Percentiles rank a stretch among this genome's conserved stretches.
Evolutionary conservation across 257 asterid genomes (phyloP).

Genomic region (Phtheirospermum japonicum): DNA sequence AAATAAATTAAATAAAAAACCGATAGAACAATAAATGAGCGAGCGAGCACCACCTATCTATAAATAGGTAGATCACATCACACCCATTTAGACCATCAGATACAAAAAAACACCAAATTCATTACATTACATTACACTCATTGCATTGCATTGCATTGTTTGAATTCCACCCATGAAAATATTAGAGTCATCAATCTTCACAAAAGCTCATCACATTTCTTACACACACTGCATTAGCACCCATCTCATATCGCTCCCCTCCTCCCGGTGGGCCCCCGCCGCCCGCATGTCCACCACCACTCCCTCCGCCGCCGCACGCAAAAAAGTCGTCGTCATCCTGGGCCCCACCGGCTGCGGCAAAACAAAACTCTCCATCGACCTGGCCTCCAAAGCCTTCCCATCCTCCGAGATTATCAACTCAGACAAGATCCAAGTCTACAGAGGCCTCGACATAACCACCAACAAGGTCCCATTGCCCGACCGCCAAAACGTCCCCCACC

Average conservation of each 20-base stretch:
- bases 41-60: no score
- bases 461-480: slow-evolving; percentile 65
- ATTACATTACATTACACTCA: no score
- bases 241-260: slow-evolving; percentile 23
- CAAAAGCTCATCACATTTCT: slow-evolving; percentile 19
- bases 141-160: no score
- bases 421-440: slow-evolving; percentile 77
- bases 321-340: slow-evolving; percentile 58
- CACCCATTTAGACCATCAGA: no score
- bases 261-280: slow-evolving; percentile 25
- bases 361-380: slow-evolving; percentile 76
- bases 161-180: slow-evolving; percentile 31
- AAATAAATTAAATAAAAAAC: no score
- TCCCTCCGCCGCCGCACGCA: slow-evolving; percentile 21
- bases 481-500: slow-evolving; percentile 61
- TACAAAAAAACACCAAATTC: no score
- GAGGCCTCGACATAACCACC: slow-evolving; percentile 67
- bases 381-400: slow-evolving; percentile 57
- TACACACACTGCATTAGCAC: not conserved
- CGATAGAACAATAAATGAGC: no score
- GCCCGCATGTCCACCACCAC: slow-evolving; percentile 31
- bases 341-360: slow-evolving; percentile 96
- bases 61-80: no score
- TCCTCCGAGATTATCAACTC: slow-evolving; percentile 75
- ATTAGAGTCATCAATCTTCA: slow-evolving; percentile 21